Conservation (phyloP, 495 filamentous ascomycete species). For the Penicillium desertorum region DNA sequence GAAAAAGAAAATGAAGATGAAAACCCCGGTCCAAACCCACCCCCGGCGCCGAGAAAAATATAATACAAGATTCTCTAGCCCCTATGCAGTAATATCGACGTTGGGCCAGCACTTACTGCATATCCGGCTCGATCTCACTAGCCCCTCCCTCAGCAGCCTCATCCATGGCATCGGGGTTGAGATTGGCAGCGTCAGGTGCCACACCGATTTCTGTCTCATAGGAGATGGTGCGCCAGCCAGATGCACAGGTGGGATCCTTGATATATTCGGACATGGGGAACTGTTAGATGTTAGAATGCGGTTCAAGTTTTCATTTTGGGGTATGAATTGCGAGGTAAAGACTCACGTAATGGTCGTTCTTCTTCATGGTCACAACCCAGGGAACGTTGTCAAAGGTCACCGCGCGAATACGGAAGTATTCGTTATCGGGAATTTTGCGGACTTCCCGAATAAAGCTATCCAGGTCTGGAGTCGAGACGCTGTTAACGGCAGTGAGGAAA, state of each 20-base stretch:
- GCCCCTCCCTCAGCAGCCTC: conserved; percentile 33
- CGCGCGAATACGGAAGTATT: conserved; percentile 90
- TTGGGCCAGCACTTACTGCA: conserved; percentile 19
- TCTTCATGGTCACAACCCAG: conserved; percentile 99
- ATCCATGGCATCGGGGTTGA: conserved; percentile 52
- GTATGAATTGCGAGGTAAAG: background rate
- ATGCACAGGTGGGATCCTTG: conserved; percentile 61
- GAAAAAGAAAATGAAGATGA: background rate
- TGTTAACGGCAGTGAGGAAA: conserved; percentile 95
- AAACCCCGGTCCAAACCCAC: conserved; percentile 3
- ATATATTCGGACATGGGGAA: conserved; percentile 89
- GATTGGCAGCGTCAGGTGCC: conserved; percentile 39
- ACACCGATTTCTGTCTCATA: conserved; percentile 57
- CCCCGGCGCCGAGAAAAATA: conserved; percentile 24
- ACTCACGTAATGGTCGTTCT: conserved; percentile 92
- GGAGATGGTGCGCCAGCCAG: conserved; percentile 70
- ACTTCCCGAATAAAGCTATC: conserved; percentile 75
- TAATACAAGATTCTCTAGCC: conserved; percentile 22
- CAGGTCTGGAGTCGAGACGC: conserved; percentile 75
- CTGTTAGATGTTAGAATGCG: conserved; percentile 22
- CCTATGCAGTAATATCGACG: conserved; percentile 4
- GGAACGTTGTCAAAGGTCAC: conserved; percentile 98
- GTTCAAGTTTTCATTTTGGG: background rate
- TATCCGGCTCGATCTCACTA: conserved; percentile 44
- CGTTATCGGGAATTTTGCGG: conserved; percentile 88